A percentile compares a stretch with the other conserved stretches of the same genome.
Conservation (phyloP, 2,329 filamentous ascomycete species). For the Phyllosticta capitalensis region DNA sequence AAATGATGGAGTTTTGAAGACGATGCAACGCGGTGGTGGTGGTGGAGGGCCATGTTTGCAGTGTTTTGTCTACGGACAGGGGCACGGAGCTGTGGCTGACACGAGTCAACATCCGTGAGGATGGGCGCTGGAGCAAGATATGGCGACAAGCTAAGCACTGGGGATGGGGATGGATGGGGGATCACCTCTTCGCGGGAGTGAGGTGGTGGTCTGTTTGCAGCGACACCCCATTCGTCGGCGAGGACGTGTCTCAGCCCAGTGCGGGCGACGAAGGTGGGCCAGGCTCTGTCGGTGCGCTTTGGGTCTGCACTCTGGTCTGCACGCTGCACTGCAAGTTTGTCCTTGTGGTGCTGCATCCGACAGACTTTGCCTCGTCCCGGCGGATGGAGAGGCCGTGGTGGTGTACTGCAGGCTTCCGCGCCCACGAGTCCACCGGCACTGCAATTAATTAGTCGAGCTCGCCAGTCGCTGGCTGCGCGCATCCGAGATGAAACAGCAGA, state of each 20-base stretch:
- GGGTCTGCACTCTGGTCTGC: too few species aligned
- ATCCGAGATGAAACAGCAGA: conserved; percentile 9
- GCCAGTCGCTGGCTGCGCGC: conserved; percentile 1
- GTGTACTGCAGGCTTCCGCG: background rate
- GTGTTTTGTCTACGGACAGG: background rate
- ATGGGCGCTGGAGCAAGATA: background rate
- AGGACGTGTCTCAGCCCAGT: background rate
- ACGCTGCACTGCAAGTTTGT: background rate
- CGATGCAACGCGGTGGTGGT: conserved; percentile 6
- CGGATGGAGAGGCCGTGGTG: background rate
- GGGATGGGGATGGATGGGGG: background rate
- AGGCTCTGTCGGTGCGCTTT: background rate
- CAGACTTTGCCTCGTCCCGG: background rate
- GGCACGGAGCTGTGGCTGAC: background rate
- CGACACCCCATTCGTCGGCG: background rate
- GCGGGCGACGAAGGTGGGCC: background rate
- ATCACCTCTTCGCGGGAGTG: background rate
- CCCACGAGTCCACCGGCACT: background rate
- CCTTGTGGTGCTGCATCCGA: background rate
- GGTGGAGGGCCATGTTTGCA: background rate
- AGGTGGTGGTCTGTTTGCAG: background rate
- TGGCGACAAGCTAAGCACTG: background rate
- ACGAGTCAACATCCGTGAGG: background rate
- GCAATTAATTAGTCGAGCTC: background rate
- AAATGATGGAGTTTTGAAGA: conserved; percentile 10